Evolutionary conservation across 2,329 filamentous ascomycete genomes (phyloP), one percentile per base, ranked within the genome.

Genomic region (Ascosphaera aggregata): DNA sequence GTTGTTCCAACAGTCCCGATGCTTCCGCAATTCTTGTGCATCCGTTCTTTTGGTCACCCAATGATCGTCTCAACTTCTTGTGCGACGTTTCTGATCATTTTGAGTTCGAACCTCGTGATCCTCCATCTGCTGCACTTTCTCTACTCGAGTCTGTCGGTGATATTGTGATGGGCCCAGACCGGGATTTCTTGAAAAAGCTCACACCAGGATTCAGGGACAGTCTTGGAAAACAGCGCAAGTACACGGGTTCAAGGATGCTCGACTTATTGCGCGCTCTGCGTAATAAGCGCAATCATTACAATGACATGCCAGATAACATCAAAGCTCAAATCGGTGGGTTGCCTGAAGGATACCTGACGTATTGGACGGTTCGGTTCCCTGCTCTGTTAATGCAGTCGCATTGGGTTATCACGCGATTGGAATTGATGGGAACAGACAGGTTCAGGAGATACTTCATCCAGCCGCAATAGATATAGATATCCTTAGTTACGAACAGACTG

Each of bases 211-310:
- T 95, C 54, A 76, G 91, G 43, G 81, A 91, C 31, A 86, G 77
- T 2, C 66, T 95, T 4, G 85, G 84, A 42, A 93, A 91, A 59
- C 86, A 95, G 59, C 72, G 86, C 51, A 94, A 93, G 58, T 98
- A 98, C 58, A 89, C 79, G 0, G 85, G 85, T 0, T 69, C 71
- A 1, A 71, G 73, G 36, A 69, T 98, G 52, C 60, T 98, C 40
- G 89, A 98, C 57, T 65, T 98, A 17, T 61, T 98, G 16, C 71
- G 89, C 1, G 89, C 86, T 1, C 62, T 98, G 41, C 68, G 89
- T 18, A 98, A 98, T 59, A 98, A 98, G 69, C 80, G 80, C 49
- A 93, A 95, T 46, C 89, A 98, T 53, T 98, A 94, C 54, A 85
- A 93, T 51, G 89, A 98, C 54, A 86, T 98, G 80, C 69, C 80